A percentile compares a stretch with the other conserved stretches of the same genome.
These are phyloP conservation scores for Emergomyces africanus DNA, from an alignment of 2,329 filamentous ascomycete genomes.

Conservation along the genomic window DNA sequence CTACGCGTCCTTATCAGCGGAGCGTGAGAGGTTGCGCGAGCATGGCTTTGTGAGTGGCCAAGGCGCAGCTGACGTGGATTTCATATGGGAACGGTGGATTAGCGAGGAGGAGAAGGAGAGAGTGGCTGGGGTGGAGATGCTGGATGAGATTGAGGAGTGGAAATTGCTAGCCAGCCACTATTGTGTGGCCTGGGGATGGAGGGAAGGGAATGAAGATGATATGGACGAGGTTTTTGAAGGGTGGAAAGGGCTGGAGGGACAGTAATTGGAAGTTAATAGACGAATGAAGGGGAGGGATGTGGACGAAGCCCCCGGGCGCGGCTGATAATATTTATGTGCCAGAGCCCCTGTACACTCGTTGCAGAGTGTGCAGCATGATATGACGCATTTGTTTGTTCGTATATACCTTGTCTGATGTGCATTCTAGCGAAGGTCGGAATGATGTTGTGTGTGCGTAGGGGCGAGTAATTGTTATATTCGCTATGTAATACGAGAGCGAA, in stretches of 20 bases:
- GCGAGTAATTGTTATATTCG: too few relatives aligned
- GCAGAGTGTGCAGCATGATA: neutral
- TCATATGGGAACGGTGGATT: slow-evolving; percentile 72
- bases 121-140: slow-evolving; percentile 65
- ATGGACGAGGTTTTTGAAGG: slow-evolving; percentile 18
- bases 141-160: slow-evolving; percentile 97
- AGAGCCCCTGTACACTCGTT: neutral
- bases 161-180: slow-evolving; percentile 78
- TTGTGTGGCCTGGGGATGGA: slow-evolving; percentile 79
- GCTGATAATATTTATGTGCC: neutral
- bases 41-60: slow-evolving; percentile 52
- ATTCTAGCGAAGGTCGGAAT: too few relatives aligned
- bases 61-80: slow-evolving; percentile 47
- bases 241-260: slow-evolving; percentile 24
- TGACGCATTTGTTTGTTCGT: neutral
- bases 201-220: slow-evolving; percentile 35
- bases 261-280: slow-evolving; percentile 8
- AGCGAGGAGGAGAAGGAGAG: slow-evolving; percentile 57
- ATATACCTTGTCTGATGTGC: neutral
- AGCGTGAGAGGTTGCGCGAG: slow-evolving; percentile 51
- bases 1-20: slow-evolving; percentile 56
- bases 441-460: too few relatives aligned
- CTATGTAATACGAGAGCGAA: too few relatives aligned
- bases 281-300: neutral
- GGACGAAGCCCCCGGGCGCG: neutral